Evolutionary conservation across 352 stramenopile genomes (phyloP).

Genomic region (Phytophthora capsici): DNA sequence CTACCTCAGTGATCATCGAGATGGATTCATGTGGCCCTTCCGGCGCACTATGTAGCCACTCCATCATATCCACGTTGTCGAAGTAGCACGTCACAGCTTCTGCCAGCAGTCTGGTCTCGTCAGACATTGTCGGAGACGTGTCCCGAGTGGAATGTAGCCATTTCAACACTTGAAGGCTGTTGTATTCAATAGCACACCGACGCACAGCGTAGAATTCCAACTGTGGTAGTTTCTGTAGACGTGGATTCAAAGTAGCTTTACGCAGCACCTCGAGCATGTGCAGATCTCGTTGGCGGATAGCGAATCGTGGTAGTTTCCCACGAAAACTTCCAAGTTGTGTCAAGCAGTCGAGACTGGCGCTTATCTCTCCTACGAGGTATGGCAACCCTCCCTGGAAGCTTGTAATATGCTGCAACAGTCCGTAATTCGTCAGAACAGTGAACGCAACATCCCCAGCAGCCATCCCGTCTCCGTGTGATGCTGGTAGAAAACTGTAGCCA

Average conservation of each 20-base stretch:
- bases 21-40: conserved; percentile 24
- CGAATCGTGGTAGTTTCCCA: conserved; percentile 36
- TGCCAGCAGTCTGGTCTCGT: conserved; percentile 17
- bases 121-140: conserved; percentile 22
- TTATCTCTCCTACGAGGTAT: conserved; percentile 29
- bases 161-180: conserved; percentile 30
- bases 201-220: conserved; percentile 35
- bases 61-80: conserved; percentile 33
- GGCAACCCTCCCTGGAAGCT: conserved; percentile 34
- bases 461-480: no score
- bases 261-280: conserved; percentile 26
- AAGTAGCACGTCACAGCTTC: conserved; percentile 39
- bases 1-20: conserved; percentile 14
- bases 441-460: conserved; percentile 13
- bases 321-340: conserved; percentile 23
- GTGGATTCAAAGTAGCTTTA: conserved; percentile 7
- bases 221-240: conserved; percentile 16
- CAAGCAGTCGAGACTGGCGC: conserved; percentile 22
- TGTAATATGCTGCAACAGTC: conserved; percentile 31
- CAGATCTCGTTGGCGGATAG: conserved; percentile 31
- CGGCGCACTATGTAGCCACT: conserved; percentile 25
- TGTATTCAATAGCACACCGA: conserved; percentile 38
- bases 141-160: conserved; percentile 36
- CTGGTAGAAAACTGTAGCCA: neutral
- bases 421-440: conserved; percentile 26